Base-by-base conservation (phyloP, 208 protist genomes). In the Wallacemonas sp. region DNA sequence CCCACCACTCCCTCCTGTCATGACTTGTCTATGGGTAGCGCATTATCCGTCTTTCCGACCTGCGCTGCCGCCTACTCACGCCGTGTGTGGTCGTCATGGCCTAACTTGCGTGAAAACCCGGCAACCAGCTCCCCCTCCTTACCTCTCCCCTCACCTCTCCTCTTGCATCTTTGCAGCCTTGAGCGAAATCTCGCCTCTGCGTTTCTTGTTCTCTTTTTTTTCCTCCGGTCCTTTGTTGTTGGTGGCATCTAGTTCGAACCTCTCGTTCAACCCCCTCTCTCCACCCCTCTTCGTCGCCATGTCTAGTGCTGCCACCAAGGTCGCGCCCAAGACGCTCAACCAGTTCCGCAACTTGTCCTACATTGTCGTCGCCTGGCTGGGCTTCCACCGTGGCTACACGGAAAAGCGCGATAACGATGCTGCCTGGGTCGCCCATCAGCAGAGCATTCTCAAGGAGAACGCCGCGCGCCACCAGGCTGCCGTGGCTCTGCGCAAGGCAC, bases 341-440 rank as follows among this genome's bases (percentile, higher is more conserved):
- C 90, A 96, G 78, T 82, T 93, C 44, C 87, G 87, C 30, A 93
- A 93, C 77, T 79, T 93, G 50, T 79, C 78, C 24, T 93, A 93
- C 73, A 63, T 92, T n/a, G 76, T 92, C 33, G 80, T 87, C 1
- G 90, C 87, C 17, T 92, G 79, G 79, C 39, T 83, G 34, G 90
- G 90, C 58, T 76, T 91, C 48, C 83, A 87, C 67, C 84, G 79
- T 33, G 90, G 90, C 48, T 89, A 84, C 73, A 63, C 64, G 55
- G 83, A 96, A 54, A 93, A 93, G 76, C 38, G 57, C 2, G 78
- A 73, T n/a, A 96, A 93, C 76, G 87, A 96, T 54, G 75, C 73
- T 55, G 64, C 79, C 61, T 96, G 90, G 90, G 71, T 80, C 12
- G 81, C 69, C 12, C 74, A 92, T 48, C 82, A 91, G 71, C 74